Percentiles rank a stretch among this genome's conserved stretches.
These are phyloP conservation scores for Ormosia semicastrata DNA, from an alignment of 306 rosid genomes.

Conservation along the genomic window DNA sequence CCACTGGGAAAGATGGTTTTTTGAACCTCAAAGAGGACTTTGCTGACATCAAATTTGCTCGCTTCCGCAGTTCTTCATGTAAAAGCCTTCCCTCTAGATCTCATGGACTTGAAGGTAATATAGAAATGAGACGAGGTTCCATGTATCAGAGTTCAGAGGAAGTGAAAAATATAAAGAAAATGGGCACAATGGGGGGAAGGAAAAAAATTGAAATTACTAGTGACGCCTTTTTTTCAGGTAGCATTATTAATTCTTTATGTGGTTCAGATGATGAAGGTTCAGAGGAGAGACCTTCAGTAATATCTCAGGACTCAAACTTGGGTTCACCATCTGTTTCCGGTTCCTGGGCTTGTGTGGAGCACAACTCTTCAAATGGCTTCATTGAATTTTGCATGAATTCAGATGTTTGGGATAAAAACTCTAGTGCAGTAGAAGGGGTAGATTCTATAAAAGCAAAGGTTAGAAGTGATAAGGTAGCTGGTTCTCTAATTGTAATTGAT, in stretches of 20 bases:
- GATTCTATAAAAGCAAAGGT: constrained; percentile 39
- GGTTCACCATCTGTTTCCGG: constrained; percentile 41
- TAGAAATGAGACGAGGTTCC: constrained; percentile 53
- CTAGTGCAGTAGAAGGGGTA: constrained; percentile 35
- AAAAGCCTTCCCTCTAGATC: constrained; percentile 52
- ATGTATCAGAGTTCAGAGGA: constrained; percentile 70
- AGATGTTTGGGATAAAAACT: constrained; percentile 37
- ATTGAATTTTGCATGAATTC: constrained; percentile 58
- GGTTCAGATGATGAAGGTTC: constrained; percentile 62
- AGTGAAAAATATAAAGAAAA: constrained; percentile 44
- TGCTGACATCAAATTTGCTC: constrained; percentile 58
- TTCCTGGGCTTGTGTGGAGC: constrained; percentile 37
- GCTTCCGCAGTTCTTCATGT: constrained; percentile 60
- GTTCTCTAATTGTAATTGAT: constrained; percentile 30
- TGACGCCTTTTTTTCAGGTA: constrained; percentile 49
- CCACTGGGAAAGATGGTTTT: constrained; percentile 39
- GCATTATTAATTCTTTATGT: constrained; percentile 69
- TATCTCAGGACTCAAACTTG: constrained; percentile 33
- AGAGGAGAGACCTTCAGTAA: constrained; percentile 37
- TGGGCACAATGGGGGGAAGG: constrained; percentile 52
- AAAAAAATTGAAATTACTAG: constrained; percentile 57
- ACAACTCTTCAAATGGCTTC: constrained; percentile 48
- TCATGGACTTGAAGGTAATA: constrained; percentile 48
- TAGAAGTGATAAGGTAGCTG: constrained; percentile 43
- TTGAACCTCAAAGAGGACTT: constrained; percentile 65